Evolutionary conservation across 345 rosid genomes (phyloP).

Genomic region (Geranium brycei): DNA sequence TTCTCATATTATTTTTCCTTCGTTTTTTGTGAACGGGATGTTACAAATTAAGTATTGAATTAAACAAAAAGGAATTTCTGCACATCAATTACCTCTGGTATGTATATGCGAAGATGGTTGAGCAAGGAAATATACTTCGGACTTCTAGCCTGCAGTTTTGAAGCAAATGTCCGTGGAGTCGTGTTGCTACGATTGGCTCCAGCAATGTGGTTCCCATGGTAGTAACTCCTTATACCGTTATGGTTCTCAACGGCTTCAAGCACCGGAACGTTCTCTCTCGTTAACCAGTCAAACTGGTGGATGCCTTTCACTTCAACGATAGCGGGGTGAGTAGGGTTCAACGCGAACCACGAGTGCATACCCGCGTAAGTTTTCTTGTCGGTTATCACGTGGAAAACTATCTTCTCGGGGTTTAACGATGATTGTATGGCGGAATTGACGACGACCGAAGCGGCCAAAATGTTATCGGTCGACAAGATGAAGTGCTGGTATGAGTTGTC

Average conservation of each 20-base stretch:
- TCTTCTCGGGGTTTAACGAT: constrained; percentile 69
- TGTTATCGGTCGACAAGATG: constrained; percentile 75
- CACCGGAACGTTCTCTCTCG: constrained; percentile 96
- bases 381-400: constrained; percentile 88
- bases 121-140: constrained; percentile 95
- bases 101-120: constrained; percentile 88
- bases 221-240: constrained; percentile 66
- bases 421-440: constrained; percentile 75
- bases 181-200: constrained; percentile 72
- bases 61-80: background rate
- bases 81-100: constrained; percentile 68
- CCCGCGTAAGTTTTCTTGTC: constrained; percentile 98
- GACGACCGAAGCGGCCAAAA: constrained; percentile 95
- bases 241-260: constrained; percentile 92
- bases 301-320: constrained; percentile 86
- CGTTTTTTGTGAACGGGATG: background rate
- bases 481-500: constrained; percentile 84
- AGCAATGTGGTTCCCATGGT: constrained; percentile 84
- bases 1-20: background rate
- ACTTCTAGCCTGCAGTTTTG: constrained; percentile 88
- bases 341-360: constrained; percentile 98
- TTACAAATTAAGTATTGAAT: background rate
- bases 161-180: constrained; percentile 85
- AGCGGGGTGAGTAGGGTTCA: constrained; percentile 73
- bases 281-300: constrained; percentile 96